Base-by-base conservation (phyloP, 179 eudicot genomes). In the Kewa caespitosa region DNA sequence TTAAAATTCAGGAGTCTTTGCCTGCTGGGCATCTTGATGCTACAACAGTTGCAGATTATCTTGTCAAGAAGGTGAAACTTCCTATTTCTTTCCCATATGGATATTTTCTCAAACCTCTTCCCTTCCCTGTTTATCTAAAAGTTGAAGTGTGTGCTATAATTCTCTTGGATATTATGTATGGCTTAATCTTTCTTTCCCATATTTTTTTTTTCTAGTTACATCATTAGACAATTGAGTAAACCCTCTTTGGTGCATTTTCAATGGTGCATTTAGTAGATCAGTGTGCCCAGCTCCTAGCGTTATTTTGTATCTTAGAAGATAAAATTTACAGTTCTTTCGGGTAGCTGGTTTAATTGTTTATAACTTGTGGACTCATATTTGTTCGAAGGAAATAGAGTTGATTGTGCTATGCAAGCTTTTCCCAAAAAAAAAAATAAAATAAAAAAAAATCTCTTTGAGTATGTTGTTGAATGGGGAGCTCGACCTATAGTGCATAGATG, bases 21-120 rank as follows among this genome's bases (percentile, higher is more conserved):
- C 97, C 99, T 23, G 99, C 98, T 77, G 99, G 99, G 73, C 94
- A 91, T 85, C 99, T 96, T 76, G 99, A 96, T 85, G 99, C 98
- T 61, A 96, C 99, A 50, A 96, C 99, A 70, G 90, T 96, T 46
- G 98, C 99, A 41, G 99, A 93, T 89, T 96, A 93, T 85, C 97
- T 96, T 70, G 99, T 96, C 80, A 91, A 89, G 79, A 96, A 96
- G 98, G 99, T 83, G 72, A 77, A 69, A 39, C 0, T 33, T 42
- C 20, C 34, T 46, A 22, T 27, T 59, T 59, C 22, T 36, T 36
- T 52, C 31, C 27, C 13, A 36, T 46, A 33, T 71, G n/a, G n/a
- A 30, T 34, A 34, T 30, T 7, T 2, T 43, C 1, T 36, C 61
- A 32, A 25, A 37, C 25, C 5, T 8, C 38, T 4, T 8, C 23